Evolutionary conservation across 345 rosid genomes (phyloP), one percentile per base, ranked within the genome.

Genomic region (Arabidopsis arenosa): DNA sequence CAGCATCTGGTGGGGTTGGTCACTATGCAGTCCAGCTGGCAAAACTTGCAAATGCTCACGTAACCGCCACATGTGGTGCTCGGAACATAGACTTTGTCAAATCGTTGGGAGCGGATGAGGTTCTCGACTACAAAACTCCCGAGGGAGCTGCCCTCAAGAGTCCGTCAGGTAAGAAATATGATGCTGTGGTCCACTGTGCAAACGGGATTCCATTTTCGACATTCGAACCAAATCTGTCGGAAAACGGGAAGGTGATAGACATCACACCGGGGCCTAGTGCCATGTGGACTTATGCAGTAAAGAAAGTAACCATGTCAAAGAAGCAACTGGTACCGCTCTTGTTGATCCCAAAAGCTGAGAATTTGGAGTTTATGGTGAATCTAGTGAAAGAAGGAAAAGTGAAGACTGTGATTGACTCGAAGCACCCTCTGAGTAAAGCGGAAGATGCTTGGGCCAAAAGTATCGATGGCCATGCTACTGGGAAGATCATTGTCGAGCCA

Each of bases 1-100:
- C 95, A 26, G 95, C 92, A 41, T 90, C 96, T 0, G 96, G 97
- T 32, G 97, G 97, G 0, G 96, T 92, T 12, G 93, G 93, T 43
- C 97, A 88, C 61, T 88, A 90, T 53, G 88, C 92, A 0, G 91
- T 90, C 70, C 96, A 92, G 63, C 70, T 92, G 3, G 91, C 93
- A 0, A 92, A 92, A 77, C 84, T 90, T 13, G 93, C 82, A 30
- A 90, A 88, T 53, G 77, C 93, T 0, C 90, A 90, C 30, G 96
- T 90, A 75, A 90, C 97, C 1, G 96, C 96, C 41, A 87, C 97
- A 6, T 92, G 97, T 68, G 96, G 97, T 8, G 86, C 85, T 0
- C 82, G 92, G 32, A 90, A 92, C 85, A 13, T 92, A 6, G 91
- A 87, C 52, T 67, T 92, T 0, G 87, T 88, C 47, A 90, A 81